These are phyloP conservation scores for Aspergillus sp. DNA, from an alignment of 2,329 filamentous ascomycete species.

Conservation along the genomic window DNA sequence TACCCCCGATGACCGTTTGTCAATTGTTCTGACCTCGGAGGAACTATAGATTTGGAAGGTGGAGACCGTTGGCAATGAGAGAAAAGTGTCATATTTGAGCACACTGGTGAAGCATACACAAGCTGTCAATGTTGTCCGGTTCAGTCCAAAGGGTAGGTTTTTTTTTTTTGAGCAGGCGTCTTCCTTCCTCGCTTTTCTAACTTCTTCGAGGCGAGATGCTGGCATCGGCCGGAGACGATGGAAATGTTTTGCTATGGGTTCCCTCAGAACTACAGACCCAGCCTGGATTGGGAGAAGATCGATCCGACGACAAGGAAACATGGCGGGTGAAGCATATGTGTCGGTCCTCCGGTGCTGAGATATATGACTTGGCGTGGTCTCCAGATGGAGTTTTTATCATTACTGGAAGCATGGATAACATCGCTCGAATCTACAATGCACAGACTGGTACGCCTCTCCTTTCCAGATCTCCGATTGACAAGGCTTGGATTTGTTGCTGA, in stretches of 20 bases:
- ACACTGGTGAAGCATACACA: constrained; percentile 94
- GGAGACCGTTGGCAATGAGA: constrained; percentile 80
- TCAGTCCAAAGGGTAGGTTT: constrained; percentile 79
- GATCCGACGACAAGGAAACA: constrained; percentile 89
- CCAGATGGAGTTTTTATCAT: constrained; percentile 97
- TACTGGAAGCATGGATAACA: constrained; percentile 98
- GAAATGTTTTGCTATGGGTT: constrained; percentile 95
- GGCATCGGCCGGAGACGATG: constrained; percentile 94
- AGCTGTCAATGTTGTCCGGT: constrained; percentile 96
- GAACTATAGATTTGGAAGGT: constrained; percentile 80
- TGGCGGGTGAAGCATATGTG: constrained; percentile 99
- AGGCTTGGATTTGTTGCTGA: constrained; percentile 24
- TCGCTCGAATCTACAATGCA: constrained; percentile 95
- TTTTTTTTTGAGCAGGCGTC: background rate
- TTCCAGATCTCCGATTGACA: background rate
- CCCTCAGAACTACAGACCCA: constrained; percentile 76
- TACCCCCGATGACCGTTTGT: constrained; percentile 15
- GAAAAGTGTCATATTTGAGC: constrained; percentile 88
- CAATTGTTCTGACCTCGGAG: constrained; percentile 41
- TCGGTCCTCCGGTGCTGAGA: constrained; percentile 89
- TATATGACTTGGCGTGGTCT: constrained; percentile 98
- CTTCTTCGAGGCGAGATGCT: constrained; percentile 75
- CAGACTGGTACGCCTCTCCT: constrained; percentile 70
- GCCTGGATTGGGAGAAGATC: constrained; percentile 77
- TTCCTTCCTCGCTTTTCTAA: constrained; percentile 28